Percentiles rank a stretch among this genome's conserved stretches.
Evolutionary conservation across 2,329 filamentous ascomycete genomes (phyloP).

Genomic region (Nothophaeocryptopus gaeumannii): DNA sequence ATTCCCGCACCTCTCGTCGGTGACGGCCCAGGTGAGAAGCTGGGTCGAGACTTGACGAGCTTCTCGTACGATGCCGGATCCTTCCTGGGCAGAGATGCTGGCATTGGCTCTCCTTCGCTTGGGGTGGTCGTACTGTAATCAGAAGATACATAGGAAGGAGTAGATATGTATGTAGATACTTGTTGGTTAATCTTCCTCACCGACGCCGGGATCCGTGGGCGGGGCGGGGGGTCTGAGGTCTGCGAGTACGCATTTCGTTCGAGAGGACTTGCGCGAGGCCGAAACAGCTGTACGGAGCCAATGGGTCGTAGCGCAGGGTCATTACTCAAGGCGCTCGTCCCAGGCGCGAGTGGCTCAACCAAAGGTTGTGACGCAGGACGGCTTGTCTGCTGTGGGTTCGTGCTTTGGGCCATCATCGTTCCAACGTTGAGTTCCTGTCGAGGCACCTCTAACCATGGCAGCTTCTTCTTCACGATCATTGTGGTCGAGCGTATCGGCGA

Average conservation of each 20-base stretch:
- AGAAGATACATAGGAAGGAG: constrained; percentile 22
- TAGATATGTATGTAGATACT: neutral
- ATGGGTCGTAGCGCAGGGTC: constrained; percentile 22
- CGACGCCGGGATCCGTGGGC: too few species aligned
- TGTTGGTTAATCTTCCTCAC: neutral
- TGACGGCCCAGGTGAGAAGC: too few species aligned
- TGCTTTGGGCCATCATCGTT: too few species aligned
- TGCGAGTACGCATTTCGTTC: constrained; percentile 5
- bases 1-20: too few species aligned
- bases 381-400: too few species aligned
- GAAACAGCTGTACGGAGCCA: constrained; percentile 14
- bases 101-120: constrained; percentile 9
- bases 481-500: neutral
- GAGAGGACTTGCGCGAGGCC: neutral
- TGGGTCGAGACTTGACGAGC: constrained; percentile 9
- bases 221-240: neutral
- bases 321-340: neutral
- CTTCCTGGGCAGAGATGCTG: constrained; percentile 16
- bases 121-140: constrained; percentile 27
- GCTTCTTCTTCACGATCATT: constrained; percentile 21
- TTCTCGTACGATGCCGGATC: constrained; percentile 26
- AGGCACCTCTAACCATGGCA: constrained; percentile 20
- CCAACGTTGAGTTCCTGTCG: too few species aligned
- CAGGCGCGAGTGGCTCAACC: too few species aligned
- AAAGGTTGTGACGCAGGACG: too few species aligned